Evolutionary conservation across 106 monocot genomes (phyloP), one percentile per base, ranked within the genome.

Genomic region (Iris macrosiphon): DNA sequence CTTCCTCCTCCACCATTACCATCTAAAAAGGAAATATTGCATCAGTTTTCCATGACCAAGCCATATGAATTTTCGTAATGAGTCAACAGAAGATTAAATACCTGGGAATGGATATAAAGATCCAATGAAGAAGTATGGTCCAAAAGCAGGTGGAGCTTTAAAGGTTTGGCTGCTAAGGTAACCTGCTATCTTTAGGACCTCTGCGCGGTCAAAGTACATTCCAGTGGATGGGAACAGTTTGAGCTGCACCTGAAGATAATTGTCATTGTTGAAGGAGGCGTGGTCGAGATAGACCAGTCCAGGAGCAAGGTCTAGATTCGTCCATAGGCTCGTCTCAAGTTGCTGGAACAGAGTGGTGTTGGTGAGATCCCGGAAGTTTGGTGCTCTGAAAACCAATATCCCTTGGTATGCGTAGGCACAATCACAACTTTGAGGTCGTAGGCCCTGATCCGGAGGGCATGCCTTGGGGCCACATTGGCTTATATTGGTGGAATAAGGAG

Each of bases 331-430:
- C 13, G 17, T 58, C 67, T 82, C 82, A 0, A 88, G 51, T 49
- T 10, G 5, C 66, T 66, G 31, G 48, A 88, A 88, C 31, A 9
- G n/a, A 5, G 57, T 35, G 18, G 7, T 34, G 27, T 75, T 75
- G 31, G 61, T 52, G 15, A 79, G 2, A 52, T 76, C 66, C 4
- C 51, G 45, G 62, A 88, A 82, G 12, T 11, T 37, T 2, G 75
- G 88, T 32, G 72, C 82, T 28, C 79, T 65, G 47, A 78, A 82
- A 30, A 68, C n/a, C 53, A 88, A 64, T 16, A 52, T 15, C 6
- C 82, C 88, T 24, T 53, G 62, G 20, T 65, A 88, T 15, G 88
- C 79, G 57, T 69, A 65, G 54, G 68, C 72, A 39, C 88, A 88
- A 15, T 12, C 14, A 49, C 88, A 88, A 19, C 34, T 78, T 60